Conservation (phyloP, 129 eudicot species). For the Ambrosia artemisiifolia region DNA sequence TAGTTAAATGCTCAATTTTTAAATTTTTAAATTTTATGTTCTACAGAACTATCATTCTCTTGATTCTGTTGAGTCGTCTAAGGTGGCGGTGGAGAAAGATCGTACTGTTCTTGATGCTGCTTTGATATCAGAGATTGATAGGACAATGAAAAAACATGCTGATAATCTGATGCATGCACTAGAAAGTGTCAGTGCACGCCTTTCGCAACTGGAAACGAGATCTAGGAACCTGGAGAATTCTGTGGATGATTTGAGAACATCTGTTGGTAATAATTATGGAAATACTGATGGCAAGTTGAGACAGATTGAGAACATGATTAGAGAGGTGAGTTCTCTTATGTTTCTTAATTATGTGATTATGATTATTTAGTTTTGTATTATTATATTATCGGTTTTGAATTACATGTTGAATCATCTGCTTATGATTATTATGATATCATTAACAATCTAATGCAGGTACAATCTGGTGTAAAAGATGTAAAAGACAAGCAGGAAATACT, state of each 20-base stretch:
- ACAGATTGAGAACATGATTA: constrained; percentile 74
- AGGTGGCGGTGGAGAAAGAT: constrained; percentile 51
- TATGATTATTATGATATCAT: not conserved
- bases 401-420: not conserved
- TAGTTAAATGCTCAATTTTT: not conserved
- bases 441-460: constrained; percentile 53
- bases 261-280: constrained; percentile 75
- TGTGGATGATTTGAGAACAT: constrained; percentile 72
- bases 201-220: constrained; percentile 79
- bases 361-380: not conserved
- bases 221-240: constrained; percentile 66
- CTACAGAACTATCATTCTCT: constrained; percentile 67
- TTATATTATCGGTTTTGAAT: not conserved
- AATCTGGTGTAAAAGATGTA: constrained; percentile 57
- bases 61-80: constrained; percentile 54
- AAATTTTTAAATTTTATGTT: not conserved
- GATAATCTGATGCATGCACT: constrained; percentile 73
- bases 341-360: not conserved
- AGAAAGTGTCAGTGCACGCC: constrained; percentile 70
- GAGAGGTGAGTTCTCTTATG: constrained; percentile 52
- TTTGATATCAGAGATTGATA: constrained; percentile 78
- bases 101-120: constrained; percentile 46
- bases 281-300: constrained; percentile 83
- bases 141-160: constrained; percentile 68
- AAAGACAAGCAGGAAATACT: constrained; percentile 90